Conservation (phyloP, 2,329 filamentous ascomycete genomes). For the Plectosphaerella sp. region DNA sequence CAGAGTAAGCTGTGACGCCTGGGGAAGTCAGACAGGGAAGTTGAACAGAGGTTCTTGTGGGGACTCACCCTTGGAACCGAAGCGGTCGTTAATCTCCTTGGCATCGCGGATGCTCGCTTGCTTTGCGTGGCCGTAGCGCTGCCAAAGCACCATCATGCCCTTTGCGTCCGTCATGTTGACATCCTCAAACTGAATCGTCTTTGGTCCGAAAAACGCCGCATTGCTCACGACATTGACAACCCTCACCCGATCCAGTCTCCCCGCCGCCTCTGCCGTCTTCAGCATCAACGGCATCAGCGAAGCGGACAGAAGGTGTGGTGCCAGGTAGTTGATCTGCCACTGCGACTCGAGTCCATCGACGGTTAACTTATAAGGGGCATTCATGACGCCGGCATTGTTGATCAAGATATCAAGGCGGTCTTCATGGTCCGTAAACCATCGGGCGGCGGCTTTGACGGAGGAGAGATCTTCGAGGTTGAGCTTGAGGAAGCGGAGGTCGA, state of each 20-base stretch:
- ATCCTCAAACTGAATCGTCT: constrained; percentile 15
- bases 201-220: constrained; percentile 11
- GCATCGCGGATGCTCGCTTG: constrained; percentile 3
- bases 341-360: not conserved
- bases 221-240: constrained; percentile 20
- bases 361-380: not conserved
- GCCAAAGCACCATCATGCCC: constrained; percentile 12
- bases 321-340: not conserved
- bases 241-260: constrained; percentile 11
- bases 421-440: constrained; percentile 12
- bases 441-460: constrained; percentile 11
- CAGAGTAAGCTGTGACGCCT: constrained; percentile 17
- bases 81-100: constrained; percentile 13
- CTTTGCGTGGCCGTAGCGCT: constrained; percentile 6
- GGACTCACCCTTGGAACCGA: constrained; percentile 4
- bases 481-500: constrained; percentile 17
- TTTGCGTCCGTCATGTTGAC: constrained; percentile 14
- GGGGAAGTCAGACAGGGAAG: not conserved
- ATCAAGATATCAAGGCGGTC: constrained; percentile 14
- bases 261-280: not conserved
- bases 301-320: not conserved
- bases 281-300: not conserved
- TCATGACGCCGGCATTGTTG: constrained; percentile 14
- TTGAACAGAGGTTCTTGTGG: not conserved
- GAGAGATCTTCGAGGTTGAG: constrained; percentile 15